These are phyloP conservation scores for Moricandia moricandioides DNA, from an alignment of 345 rosid species.

Conservation along the genomic window DNA sequence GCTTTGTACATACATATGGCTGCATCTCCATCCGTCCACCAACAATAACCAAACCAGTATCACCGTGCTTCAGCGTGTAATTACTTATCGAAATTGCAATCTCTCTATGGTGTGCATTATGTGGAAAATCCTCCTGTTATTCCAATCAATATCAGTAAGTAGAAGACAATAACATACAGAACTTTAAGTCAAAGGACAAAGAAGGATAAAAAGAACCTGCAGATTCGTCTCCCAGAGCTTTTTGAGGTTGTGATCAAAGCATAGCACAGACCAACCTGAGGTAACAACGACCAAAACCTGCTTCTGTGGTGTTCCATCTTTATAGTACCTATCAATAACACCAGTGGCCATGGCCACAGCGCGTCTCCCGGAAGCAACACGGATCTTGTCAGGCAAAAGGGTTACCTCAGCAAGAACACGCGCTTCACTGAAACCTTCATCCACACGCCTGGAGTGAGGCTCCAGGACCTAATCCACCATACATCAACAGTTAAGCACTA, in stretches of 20 bases:
- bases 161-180: background rate
- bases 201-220: conserved; percentile 52
- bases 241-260: conserved; percentile 93
- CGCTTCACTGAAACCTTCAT: conserved; percentile 90
- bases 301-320: conserved; percentile 73
- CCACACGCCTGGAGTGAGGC: conserved; percentile 77
- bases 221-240: conserved; percentile 92
- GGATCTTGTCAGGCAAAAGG: conserved; percentile 83
- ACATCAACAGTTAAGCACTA: conserved; percentile 2
- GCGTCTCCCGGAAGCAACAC: conserved; percentile 80
- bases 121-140: conserved; percentile 86
- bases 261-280: conserved; percentile 90
- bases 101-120: conserved; percentile 84
- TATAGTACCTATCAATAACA: conserved; percentile 64
- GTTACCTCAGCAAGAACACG: conserved; percentile 62
- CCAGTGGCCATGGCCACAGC: conserved; percentile 97
- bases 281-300: conserved; percentile 97
- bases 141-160: conserved; percentile 3
- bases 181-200: background rate
- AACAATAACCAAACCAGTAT: conserved; percentile 76
- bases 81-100: conserved; percentile 40
- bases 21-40: conserved; percentile 97
- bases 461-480: conserved; percentile 60
- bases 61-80: conserved; percentile 86
- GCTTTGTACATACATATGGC: conserved; percentile 65